phyloP scores from a whole-genome alignment of 2,329 filamentous ascomycete species.

The Paecilomyces sp. region DNA sequence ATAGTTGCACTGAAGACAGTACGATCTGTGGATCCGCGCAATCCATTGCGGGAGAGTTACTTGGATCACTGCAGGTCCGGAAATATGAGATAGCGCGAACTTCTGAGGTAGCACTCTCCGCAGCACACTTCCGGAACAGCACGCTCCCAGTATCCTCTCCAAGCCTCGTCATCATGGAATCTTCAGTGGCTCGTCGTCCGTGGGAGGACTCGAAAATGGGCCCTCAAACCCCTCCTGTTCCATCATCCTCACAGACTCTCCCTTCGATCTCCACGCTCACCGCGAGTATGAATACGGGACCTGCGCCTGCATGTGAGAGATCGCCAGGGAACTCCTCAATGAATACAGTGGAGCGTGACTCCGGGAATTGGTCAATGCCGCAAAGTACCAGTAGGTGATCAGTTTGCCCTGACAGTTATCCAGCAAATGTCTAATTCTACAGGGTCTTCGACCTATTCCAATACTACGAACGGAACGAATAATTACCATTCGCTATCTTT shows the following conservation, averaged over 20 bases:
- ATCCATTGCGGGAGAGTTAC: background rate
- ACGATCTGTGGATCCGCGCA: background rate
- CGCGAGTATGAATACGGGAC: conserved; percentile 31
- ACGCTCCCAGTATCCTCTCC: background rate
- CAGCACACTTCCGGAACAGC: background rate
- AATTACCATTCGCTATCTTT: conserved; percentile 38
- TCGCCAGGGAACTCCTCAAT: conserved; percentile 35
- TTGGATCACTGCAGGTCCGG: background rate
- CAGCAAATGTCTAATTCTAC: conserved; percentile 14
- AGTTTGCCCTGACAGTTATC: conserved; percentile 5
- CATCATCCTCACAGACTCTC: conserved; percentile 34
- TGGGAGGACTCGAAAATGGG: conserved; percentile 34
- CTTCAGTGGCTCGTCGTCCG: conserved; percentile 34
- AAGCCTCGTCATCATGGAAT: conserved; percentile 27
- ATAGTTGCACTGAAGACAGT: background rate
- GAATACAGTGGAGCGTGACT: conserved; percentile 47
- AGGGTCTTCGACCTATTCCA: conserved; percentile 46
- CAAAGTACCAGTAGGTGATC: conserved; percentile 48
- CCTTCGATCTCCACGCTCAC: conserved; percentile 43
- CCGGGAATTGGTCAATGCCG: conserved; percentile 54
- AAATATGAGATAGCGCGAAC: background rate
- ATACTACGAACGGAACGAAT: conserved; percentile 36
- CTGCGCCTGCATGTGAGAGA: conserved; percentile 27
- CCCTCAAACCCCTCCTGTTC: conserved; percentile 26
- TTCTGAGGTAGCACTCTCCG: background rate